Evolutionary conservation across 1,284 basidiomycete species (phyloP).

Genomic region (Gymnopus androsaceus): DNA sequence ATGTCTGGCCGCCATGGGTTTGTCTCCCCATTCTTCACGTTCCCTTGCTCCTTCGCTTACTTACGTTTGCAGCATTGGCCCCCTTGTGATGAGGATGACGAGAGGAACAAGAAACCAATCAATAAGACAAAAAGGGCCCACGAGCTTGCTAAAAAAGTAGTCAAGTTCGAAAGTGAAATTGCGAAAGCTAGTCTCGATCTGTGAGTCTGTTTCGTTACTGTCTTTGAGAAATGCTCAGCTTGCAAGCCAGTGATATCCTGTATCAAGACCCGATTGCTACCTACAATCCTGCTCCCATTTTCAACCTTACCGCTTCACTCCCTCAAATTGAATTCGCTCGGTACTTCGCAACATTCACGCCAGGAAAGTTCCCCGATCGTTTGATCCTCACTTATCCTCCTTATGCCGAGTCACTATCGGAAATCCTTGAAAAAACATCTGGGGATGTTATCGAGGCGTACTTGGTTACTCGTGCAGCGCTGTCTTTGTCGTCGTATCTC

Average conservation of each 20-base stretch:
- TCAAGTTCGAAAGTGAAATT: conserved; percentile 82
- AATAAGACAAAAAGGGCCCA: conserved; percentile 52
- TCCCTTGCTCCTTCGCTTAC: too few relatives aligned
- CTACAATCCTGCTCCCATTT: conserved; percentile 83
- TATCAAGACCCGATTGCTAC: conserved; percentile 82
- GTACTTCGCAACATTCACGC: conserved; percentile 85
- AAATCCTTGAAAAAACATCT: conserved; percentile 70
- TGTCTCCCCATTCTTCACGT: too few relatives aligned
- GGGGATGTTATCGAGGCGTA: conserved; percentile 85
- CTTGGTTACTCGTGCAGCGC: conserved; percentile 71
- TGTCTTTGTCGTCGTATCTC: conserved; percentile 68
- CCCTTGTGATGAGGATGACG: too few relatives aligned
- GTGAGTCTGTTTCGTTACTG: conserved; percentile 41
- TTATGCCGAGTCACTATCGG: conserved; percentile 70
- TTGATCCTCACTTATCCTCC: conserved; percentile 85
- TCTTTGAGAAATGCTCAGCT: conserved; percentile 5
- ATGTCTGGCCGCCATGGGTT: conserved; percentile 84
- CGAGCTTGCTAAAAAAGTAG: conserved; percentile 71
- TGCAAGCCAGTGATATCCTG: conserved; percentile 55
- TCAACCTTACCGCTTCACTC: conserved; percentile 71
- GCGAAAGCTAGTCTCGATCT: conserved; percentile 81
- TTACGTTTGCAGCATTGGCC: too few relatives aligned
- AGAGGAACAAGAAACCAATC: conserved; percentile 43
- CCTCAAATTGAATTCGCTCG: conserved; percentile 80
- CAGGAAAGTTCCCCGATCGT: conserved; percentile 72